Evolutionary conservation across 169 alveolate species (phyloP).

Genomic region (Neospora caninum): DNA sequence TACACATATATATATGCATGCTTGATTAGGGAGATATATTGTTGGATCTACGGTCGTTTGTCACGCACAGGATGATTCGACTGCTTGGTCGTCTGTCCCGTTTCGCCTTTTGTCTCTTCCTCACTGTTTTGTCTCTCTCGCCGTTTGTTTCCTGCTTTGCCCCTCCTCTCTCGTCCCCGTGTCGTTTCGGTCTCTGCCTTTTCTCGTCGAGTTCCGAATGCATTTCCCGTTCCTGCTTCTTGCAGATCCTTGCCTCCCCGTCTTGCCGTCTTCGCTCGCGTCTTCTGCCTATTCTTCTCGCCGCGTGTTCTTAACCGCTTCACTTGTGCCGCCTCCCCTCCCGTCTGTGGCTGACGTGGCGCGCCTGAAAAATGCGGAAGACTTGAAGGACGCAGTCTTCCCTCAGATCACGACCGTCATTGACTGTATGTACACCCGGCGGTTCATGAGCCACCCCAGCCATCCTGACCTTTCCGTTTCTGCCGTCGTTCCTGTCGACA

Average conservation of each 20-base stretch:
- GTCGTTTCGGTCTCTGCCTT: not conserved
- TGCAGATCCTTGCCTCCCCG: not conserved
- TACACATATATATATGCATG: not conserved
- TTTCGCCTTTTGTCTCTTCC: no score
- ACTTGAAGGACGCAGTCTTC: not conserved
- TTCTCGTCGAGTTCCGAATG: not conserved
- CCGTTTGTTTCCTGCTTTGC: not conserved
- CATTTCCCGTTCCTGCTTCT: not conserved
- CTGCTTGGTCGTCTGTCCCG: no score
- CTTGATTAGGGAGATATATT: not conserved
- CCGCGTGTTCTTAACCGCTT: not conserved
- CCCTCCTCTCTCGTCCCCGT: not conserved
- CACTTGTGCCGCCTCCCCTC: not conserved
- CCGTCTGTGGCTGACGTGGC: not conserved
- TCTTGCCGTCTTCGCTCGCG: not conserved
- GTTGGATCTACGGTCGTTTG: no score
- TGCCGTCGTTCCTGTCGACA: not conserved
- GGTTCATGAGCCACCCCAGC: not conserved
- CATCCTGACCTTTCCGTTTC: not conserved
- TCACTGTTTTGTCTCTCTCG: not conserved
- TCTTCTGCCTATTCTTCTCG: not conserved
- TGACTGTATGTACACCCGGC: not conserved
- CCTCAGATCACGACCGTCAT: not conserved
- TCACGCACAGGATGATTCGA: no score
- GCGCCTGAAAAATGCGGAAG: not conserved